Base-by-base conservation (phyloP, 2,329 filamentous ascomycete species). In the Myriosclerotinia scirpicola region DNA sequence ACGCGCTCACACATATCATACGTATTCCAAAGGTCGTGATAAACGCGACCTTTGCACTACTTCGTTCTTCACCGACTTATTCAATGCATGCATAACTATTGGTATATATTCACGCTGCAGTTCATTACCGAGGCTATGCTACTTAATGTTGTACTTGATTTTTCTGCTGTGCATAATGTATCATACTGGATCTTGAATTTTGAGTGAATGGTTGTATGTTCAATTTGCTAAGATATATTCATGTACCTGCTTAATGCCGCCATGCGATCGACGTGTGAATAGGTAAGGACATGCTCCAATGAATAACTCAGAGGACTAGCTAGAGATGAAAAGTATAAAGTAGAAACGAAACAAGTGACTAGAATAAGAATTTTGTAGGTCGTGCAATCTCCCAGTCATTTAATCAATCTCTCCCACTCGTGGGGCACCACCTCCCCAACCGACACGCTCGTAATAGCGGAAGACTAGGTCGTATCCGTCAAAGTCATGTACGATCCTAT, bases 401-500 rank as follows among this genome's bases (percentile, higher is more conserved):
- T 42, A 54, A 58, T 75, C 70, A 70, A 75, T 67, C 70, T 77
- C 75, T 8, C 76, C 75, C 65, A 77, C 61, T 67, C 75, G 71
- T 8, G 75, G 75, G 1, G 70, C 70, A 62, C 73, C 71, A 22
- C 74, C 74, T 50, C 67, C 67, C 85, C 86, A 98, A 74, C 90
- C 94, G 72, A 96, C 87, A 68, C 92, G 87, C 81, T 98, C 93
- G 76, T 96, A 99, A 83, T 96, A 97, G 67, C 94, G 87, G 81
- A 99, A 99, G 55, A 99, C 90, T 48, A 99, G 83, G 78, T 98
- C 93, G 76, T 99, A 99, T 64, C 96, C 95, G 76, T 99, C 94
- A 73, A 99, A 89, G 75, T 98, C 93, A 78, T 99, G 95, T 61
- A 99, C 92, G 71, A 99, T 97, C 65, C 93, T 90, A 78, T 99